Evolutionary conservation across 495 filamentous ascomycete species (phyloP), one percentile per base, ranked within the genome.

Genomic region (Letharia columbiana): DNA sequence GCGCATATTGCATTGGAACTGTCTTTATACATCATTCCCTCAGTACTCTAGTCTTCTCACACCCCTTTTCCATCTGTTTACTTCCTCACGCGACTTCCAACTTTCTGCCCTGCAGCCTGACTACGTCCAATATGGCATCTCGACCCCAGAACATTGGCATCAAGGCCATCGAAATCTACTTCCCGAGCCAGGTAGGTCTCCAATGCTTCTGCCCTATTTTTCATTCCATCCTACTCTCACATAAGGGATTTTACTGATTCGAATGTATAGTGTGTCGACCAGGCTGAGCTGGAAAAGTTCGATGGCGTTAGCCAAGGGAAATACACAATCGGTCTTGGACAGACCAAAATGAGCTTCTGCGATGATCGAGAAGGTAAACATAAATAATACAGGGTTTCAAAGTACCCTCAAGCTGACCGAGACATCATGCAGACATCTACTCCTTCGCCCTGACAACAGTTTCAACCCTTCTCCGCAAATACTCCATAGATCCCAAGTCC

Each of bases 331-430:
- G 94, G 94, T 81, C 89, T 98, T 61, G 94, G 94, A 71, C 94
- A 98, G 87, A 98, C 93, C 70, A 96, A 94, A 81, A 98, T 98
- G 94, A 92, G 89, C 84, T 98, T 98, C 83, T 98, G 95, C 76
- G 94, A 98, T 82, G 94, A 98, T 78, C 85, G 92, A 73, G 94
- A 98, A 84, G 93, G 93, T 96, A 79, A 79, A 39, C 17, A 10
- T 13, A 18, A n/a, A 54, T 13, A 12, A 23, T 35, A 20, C 57
- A 15, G 3, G 31, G 23, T 33, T 17, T 20, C 5, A 37, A 42
- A 37, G 39, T 63, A 66, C 49, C 31, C 41, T 65, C 64, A 64
- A 23, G 18, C 42, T 65, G 63, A 65, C 31, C 20, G n/a, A 60
- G 11, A 15, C 31, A 23, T 33, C 18, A 37, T 42, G 17, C 71